Conservation (phyloP, 257 asterid genomes). For the Ocimum tenuiflorum region DNA sequence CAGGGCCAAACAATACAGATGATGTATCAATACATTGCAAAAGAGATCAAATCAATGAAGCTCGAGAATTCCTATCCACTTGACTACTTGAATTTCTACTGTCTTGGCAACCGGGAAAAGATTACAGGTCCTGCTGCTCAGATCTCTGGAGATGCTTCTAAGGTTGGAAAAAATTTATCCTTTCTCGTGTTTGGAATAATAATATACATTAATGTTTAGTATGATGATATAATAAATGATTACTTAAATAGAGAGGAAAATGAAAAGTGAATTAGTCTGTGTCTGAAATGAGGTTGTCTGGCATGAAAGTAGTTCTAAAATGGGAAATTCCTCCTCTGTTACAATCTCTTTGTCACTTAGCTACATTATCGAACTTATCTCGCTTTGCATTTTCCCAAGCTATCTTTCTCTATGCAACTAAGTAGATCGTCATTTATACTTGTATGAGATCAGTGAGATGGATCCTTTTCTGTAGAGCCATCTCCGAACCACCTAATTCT, state of each 20-base stretch:
- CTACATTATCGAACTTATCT: no score
- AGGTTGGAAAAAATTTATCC: conserved; percentile 36
- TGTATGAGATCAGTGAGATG: neutral
- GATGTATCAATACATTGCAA: conserved; percentile 68
- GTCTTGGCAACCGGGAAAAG: conserved; percentile 84
- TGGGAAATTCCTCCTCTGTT: no score
- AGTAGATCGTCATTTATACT: neutral
- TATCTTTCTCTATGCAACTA: no score
- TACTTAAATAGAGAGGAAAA: no score
- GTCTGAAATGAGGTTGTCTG: neutral
- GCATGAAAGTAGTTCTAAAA: neutral
- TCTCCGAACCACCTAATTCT: no score
- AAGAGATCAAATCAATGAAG: conserved; percentile 61
- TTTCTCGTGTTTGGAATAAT: conserved; percentile 8
- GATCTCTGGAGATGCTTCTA: conserved; percentile 41
- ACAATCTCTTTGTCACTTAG: no score
- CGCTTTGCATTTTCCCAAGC: neutral
- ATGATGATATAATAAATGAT: no score
- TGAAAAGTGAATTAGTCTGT: neutral
- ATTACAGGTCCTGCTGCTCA: conserved; percentile 29
- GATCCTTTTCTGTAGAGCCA: no score
- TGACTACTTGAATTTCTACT: conserved; percentile 80
- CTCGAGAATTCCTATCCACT: conserved; percentile 50
- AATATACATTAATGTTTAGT: neutral
- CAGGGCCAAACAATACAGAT: conserved; percentile 77